phyloP scores from a whole-genome alignment of 805 yeast species.

The Candida parachauliodes region DNA sequence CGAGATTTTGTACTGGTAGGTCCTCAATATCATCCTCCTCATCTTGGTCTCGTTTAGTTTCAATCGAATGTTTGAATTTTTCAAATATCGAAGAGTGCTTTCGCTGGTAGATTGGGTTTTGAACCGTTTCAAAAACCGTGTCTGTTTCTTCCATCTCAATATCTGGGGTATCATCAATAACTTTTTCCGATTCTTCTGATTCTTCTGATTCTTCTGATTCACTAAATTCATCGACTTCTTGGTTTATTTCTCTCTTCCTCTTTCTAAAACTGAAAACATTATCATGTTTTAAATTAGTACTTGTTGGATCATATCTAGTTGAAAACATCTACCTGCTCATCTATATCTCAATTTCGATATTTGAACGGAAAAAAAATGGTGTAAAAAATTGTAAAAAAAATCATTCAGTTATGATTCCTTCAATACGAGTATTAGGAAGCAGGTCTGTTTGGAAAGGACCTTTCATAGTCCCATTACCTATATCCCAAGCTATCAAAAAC shows the following conservation, averaged over 20 bases:
- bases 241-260: conserved; percentile 10
- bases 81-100: conserved; percentile 51
- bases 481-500: conserved; percentile 74
- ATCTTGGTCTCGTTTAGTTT: conserved; percentile 13
- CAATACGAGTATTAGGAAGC: conserved; percentile 23
- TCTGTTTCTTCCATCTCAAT: too few species aligned
- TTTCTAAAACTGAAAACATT: not conserved
- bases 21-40: conserved; percentile 16
- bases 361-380: conserved; percentile 1
- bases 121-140: too few species aligned
- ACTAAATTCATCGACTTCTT: conserved; percentile 7
- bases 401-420: conserved; percentile 37
- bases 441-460: conserved; percentile 66
- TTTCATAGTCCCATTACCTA: conserved; percentile 90
- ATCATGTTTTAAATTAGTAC: not conserved
- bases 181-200: too few species aligned
- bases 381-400: not conserved
- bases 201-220: conserved; percentile 9
- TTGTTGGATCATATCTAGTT: conserved; percentile 55
- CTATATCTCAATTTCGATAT: too few species aligned
- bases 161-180: too few species aligned
- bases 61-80: conserved; percentile 43
- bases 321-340: conserved; percentile 49
- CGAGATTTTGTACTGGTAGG: conserved; percentile 35
- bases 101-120: conserved; percentile 16